phyloP scores from a whole-genome alignment of 441 rosid species.

The Pelargonium fulgidum region DNA sequence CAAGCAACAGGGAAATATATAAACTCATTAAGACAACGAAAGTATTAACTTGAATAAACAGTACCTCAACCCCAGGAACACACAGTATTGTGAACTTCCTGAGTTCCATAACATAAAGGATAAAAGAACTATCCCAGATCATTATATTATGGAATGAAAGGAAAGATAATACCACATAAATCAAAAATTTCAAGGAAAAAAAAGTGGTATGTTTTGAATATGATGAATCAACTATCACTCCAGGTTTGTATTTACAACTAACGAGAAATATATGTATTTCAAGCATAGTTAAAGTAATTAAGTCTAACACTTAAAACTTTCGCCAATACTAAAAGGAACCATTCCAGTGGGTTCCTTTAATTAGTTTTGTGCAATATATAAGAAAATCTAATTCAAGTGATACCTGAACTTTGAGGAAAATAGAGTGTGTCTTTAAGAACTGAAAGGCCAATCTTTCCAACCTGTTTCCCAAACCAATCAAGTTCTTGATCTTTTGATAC shows the following conservation, averaged over 20 bases:
- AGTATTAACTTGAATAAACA: not conserved
- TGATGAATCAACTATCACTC: not conserved
- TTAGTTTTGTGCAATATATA: not conserved
- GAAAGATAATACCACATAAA: not conserved
- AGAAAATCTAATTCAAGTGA: not conserved
- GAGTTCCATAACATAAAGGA: not conserved
- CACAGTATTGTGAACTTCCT: not conserved
- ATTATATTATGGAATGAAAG: not conserved
- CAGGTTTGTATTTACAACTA: not conserved
- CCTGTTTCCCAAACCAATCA: conserved; percentile 55
- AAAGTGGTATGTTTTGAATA: not conserved
- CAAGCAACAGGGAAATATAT: not conserved
- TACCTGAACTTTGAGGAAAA: conserved; percentile 63
- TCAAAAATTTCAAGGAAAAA: not conserved
- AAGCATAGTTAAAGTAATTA: not conserved
- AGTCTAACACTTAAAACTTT: not conserved
- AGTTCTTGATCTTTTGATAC: conserved; percentile 36
- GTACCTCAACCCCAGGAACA: not conserved
- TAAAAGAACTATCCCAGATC: not conserved
- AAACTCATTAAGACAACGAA: not conserved
- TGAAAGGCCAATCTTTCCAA: conserved; percentile 47
- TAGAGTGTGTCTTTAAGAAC: conserved; percentile 64
- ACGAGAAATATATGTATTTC: not conserved
- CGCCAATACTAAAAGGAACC: not conserved
- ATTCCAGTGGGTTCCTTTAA: not conserved